phyloP scores from a whole-genome alignment of 2,329 filamentous ascomycete species.

The Pestalotiopsis sp. region DNA sequence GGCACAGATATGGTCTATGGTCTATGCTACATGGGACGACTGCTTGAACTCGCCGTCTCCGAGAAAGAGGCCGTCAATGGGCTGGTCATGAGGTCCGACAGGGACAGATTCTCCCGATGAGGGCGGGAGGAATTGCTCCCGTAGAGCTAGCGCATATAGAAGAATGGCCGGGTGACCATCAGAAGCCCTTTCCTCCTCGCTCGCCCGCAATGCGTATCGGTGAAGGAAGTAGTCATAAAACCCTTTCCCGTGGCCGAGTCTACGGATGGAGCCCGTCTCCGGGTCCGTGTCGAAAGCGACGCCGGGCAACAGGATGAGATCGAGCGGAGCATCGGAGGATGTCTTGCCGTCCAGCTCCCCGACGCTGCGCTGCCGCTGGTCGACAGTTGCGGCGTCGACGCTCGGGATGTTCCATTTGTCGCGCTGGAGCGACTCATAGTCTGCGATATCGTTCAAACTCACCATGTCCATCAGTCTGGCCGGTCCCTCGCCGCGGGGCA shows the following conservation, averaged over 20 bases:
- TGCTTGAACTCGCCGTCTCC: constrained; percentile 67
- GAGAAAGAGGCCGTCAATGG: constrained; percentile 76
- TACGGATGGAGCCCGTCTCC: constrained; percentile 59
- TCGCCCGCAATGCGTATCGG: constrained; percentile 59
- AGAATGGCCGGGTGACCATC: constrained; percentile 44
- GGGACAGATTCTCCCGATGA: constrained; percentile 68
- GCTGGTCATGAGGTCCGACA: constrained; percentile 76
- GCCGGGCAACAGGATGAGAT: constrained; percentile 89
- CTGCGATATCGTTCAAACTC: constrained; percentile 69
- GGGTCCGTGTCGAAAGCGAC: constrained; percentile 81
- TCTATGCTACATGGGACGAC: constrained; percentile 25
- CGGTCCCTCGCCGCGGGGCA: constrained; percentile 56
- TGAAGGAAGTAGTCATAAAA: constrained; percentile 96
- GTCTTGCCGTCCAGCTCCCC: constrained; percentile 56
- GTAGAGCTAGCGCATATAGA: constrained; percentile 78
- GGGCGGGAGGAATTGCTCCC: constrained; percentile 76
- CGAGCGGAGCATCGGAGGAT: constrained; percentile 59
- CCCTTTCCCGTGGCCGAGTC: constrained; percentile 91
- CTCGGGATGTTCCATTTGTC: constrained; percentile 98
- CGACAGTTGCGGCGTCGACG: constrained; percentile 67
- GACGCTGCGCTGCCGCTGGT: constrained; percentile 72
- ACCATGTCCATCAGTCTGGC: constrained; percentile 91
- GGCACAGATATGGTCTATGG: background rate
- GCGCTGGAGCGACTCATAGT: constrained; percentile 75
- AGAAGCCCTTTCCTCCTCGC: constrained; percentile 35